Evolutionary conservation across 2,329 filamentous ascomycete genomes (phyloP).

Genomic region (Zasmidium cellare): DNA sequence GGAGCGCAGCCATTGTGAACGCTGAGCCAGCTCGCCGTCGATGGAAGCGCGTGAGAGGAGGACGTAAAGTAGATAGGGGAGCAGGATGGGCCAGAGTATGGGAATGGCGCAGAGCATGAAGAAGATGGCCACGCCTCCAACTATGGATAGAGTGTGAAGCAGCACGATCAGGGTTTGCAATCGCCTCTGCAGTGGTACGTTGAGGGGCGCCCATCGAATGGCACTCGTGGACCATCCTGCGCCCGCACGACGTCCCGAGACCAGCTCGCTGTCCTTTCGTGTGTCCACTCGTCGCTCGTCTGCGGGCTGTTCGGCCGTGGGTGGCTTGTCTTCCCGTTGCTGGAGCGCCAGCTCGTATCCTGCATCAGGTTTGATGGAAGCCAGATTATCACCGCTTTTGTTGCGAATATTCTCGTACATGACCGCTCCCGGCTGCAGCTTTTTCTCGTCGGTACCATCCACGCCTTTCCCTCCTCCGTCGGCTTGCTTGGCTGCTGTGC

Average conservation of each 20-base stretch:
- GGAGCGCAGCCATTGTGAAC: slow-evolving; percentile 72
- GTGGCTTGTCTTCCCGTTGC: slow-evolving; percentile 36
- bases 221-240: slow-evolving; percentile 53
- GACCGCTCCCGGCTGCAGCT: slow-evolving; percentile 27
- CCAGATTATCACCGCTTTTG: slow-evolving; percentile 46
- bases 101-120: slow-evolving; percentile 91
- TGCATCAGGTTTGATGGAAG: slow-evolving; percentile 26
- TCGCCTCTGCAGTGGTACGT: slow-evolving; percentile 58
- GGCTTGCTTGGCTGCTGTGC: slow-evolving; percentile 16
- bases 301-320: slow-evolving; percentile 23
- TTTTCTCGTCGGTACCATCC: slow-evolving; percentile 13
- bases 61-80: slow-evolving; percentile 81
- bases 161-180: slow-evolving; percentile 53
- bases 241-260: slow-evolving; percentile 54
- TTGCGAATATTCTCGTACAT: slow-evolving; percentile 47
- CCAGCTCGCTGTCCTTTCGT: slow-evolving; percentile 41
- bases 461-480: slow-evolving; percentile 8
- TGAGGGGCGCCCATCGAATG: slow-evolving; percentile 85
- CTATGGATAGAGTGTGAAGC: slow-evolving; percentile 51
- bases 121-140: slow-evolving; percentile 67
- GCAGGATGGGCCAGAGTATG: slow-evolving; percentile 77
- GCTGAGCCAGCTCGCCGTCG: slow-evolving; percentile 71
- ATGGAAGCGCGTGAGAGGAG: slow-evolving; percentile 76
- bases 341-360: slow-evolving; percentile 24
- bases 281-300: slow-evolving; percentile 15